A percentile compares a stretch with the other conserved stretches of the same genome.
These are phyloP conservation scores for Miamiensis avidus DNA, from an alignment of 169 alveolate species.

Conservation along the genomic window DNA sequence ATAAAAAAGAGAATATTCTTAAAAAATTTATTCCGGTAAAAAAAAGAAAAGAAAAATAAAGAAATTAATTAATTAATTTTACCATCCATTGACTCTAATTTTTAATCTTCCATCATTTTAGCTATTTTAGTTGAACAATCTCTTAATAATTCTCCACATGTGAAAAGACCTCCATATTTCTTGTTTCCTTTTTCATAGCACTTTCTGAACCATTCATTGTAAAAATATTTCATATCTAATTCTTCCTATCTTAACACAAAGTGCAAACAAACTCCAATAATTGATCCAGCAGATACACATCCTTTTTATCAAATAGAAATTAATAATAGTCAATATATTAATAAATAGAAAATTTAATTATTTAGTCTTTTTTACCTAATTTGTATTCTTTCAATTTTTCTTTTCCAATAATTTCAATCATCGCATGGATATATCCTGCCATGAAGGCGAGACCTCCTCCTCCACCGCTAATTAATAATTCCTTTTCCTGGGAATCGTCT, in stretches of 20 bases:
- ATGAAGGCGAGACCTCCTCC: slow-evolving; percentile 12
- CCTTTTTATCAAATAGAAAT: background rate
- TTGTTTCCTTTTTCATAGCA: background rate
- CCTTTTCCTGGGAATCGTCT: background rate
- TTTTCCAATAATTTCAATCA: slow-evolving; percentile 15
- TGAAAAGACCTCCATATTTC: background rate
- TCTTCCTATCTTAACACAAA: background rate
- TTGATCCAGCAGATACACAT: background rate
- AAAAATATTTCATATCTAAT: background rate
- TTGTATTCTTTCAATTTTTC: slow-evolving; percentile 6
- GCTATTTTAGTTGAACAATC: background rate
- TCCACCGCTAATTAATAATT: slow-evolving; percentile 4
- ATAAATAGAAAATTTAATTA: too few species aligned
- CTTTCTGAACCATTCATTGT: background rate
- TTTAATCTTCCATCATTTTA: background rate
- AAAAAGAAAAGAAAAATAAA: too few species aligned
- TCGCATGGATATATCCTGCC: slow-evolving; percentile 12
- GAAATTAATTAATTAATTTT: too few species aligned
- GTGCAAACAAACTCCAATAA: background rate
- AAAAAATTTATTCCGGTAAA: background rate
- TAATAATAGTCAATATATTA: too few species aligned
- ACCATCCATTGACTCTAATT: background rate
- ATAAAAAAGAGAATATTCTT: too few species aligned
- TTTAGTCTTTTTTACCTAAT: background rate
- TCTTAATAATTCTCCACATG: background rate